Evolutionary conservation across 1,284 basidiomycete species (phyloP).

Genomic region (Sanghuangporus sanghuang): DNA sequence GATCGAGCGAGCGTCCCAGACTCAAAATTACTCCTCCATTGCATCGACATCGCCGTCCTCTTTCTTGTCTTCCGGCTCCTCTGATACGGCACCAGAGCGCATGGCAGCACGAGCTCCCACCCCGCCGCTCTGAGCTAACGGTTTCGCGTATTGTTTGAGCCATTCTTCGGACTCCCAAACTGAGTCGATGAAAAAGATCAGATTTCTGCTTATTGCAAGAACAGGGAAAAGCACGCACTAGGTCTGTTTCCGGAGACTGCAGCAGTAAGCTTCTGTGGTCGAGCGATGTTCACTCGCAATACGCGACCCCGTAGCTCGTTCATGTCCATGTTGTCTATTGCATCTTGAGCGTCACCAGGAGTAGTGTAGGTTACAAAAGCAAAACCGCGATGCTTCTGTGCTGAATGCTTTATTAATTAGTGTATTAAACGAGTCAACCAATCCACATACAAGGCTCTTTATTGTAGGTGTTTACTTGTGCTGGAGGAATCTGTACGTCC

Average conservation of each 20-base stretch:
- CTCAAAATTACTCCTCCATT: constrained; percentile 57
- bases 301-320: constrained; percentile 65
- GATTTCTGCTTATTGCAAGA: neutral
- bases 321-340: constrained; percentile 86
- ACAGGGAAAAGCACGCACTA: constrained; percentile 41
- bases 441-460: constrained; percentile 38
- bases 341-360: constrained; percentile 75
- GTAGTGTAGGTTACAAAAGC: constrained; percentile 76
- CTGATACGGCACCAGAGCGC: constrained; percentile 38
- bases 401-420: constrained; percentile 32
- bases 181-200: constrained; percentile 24
- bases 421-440: constrained; percentile 15
- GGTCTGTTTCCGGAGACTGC: constrained; percentile 69
- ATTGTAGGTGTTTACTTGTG: constrained; percentile 53
- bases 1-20: too few relatives aligned
- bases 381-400: constrained; percentile 75
- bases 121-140: constrained; percentile 61
- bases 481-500: constrained; percentile 73
- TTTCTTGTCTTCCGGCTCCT: constrained; percentile 22
- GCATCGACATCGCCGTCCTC: constrained; percentile 34
- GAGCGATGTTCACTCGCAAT: constrained; percentile 66
- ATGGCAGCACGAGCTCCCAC: constrained; percentile 40
- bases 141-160: constrained; percentile 68
- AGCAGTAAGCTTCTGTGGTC: constrained; percentile 61
- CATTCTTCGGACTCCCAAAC: constrained; percentile 88